Base-by-base conservation (phyloP, 2,329 filamentous ascomycete species). In the Colletotrichum karsti region DNA sequence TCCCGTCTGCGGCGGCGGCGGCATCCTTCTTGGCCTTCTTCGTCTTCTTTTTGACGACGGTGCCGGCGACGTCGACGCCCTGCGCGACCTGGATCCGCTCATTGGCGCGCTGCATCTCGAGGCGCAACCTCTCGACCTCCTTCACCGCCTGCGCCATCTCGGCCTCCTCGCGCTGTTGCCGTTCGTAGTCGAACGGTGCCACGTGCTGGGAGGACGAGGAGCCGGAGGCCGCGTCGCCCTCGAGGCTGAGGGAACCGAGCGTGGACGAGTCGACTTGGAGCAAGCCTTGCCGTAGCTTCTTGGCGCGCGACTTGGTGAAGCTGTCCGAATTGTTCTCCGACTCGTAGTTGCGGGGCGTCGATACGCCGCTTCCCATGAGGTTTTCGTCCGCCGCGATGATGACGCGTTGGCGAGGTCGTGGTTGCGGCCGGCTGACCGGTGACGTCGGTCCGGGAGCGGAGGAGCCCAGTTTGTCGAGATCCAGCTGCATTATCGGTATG, bases 401-500 rank as follows among this genome's bases (percentile, higher is more conserved):
- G 70, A 95, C 88, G 72, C 85, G 88, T 66, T 89, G 89, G 1
- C 86, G 83, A 5, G 84, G 79, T 71, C 85, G 83, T 20, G 82
- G 77, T 37, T 77, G 61, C 54, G 77, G 73, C 63, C 76, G 72
- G 73, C 78, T 75, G 69, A 79, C 73, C 13, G 75, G 64, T 13
- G 75, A 70, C 54, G 67, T 73, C 56, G 76, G 73, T 7, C 50
- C 54, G 61, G 55, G 77, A 60, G 53, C 72, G 65, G 56, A 56
- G 12, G 73, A 73, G 41, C 78, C 79, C 8, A 86, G 77, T 67
- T 86, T 87, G 33, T 91, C 90, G 7, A 98, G 86, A 69, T 97
- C 91, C 51, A 99, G 86, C 76, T 97, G 91, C 90, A 99, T 96
- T 74, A 99, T 95, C 2, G 96, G 96, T 73, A 99, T 99, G 2